Conservation (phyloP, 441 rosid species). For the Populus hybrid region DNA sequence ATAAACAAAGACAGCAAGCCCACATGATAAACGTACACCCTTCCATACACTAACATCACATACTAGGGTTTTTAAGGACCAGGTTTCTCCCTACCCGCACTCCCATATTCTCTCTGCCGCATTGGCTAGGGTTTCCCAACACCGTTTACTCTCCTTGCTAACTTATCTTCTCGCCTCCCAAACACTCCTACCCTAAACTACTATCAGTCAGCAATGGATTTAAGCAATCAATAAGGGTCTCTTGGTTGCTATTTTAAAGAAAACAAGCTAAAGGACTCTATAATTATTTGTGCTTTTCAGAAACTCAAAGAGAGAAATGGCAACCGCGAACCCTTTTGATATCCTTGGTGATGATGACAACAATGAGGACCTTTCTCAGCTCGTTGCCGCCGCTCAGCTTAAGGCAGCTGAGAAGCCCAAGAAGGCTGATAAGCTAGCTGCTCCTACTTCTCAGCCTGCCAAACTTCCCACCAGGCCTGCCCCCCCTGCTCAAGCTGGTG, state of each 20-base stretch:
- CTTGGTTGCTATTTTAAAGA: constrained; percentile 23
- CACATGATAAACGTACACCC: constrained; percentile 6
- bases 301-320: constrained; percentile 38
- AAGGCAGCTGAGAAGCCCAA: constrained; percentile 62
- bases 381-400: constrained; percentile 48
- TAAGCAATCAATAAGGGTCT: constrained; percentile 19
- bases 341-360: constrained; percentile 77
- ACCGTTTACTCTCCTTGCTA: neutral
- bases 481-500: constrained; percentile 83
- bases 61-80: constrained; percentile 44
- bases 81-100: constrained; percentile 4
- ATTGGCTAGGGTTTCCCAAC: constrained; percentile 36
- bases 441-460: constrained; percentile 50
- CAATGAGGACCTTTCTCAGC: constrained; percentile 60
- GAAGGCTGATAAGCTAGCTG: constrained; percentile 38
- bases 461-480: constrained; percentile 63
- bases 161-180: neutral
- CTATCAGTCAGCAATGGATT: constrained; percentile 28
- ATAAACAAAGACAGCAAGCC: too few relatives aligned
- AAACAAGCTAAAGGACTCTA: neutral
- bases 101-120: constrained; percentile 39
- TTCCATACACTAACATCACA: constrained; percentile 15
- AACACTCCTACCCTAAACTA: neutral
- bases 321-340: constrained; percentile 79
- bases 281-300: neutral